phyloP scores from a whole-genome alignment of 208 protist species.

The Trypanosoma brucei region DNA sequence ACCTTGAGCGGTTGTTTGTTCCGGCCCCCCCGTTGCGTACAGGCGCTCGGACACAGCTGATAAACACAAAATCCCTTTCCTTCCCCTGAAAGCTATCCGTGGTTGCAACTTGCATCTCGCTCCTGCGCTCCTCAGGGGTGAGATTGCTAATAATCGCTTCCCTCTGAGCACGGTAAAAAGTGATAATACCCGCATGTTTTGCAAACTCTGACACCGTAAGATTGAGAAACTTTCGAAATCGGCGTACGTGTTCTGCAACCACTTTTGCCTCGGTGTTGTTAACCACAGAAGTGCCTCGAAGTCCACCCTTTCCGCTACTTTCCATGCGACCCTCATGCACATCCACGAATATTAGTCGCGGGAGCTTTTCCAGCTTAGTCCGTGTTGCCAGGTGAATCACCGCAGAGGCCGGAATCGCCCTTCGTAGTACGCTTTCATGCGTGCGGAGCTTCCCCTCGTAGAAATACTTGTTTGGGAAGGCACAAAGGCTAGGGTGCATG shows the following conservation, averaged over 20 bases:
- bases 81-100: conserved; percentile 93
- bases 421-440: conserved; percentile 31
- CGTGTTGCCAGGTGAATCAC: conserved; percentile 7
- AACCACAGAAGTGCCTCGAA: conserved; percentile 26
- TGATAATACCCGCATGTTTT: conserved; percentile 63
- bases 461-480: conserved; percentile 81
- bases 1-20: background rate
- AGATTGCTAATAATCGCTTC: conserved; percentile 40
- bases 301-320: background rate
- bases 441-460: conserved; percentile 65
- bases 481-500: conserved; percentile 86
- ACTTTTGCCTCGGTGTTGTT: conserved; percentile 55
- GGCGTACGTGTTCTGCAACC: conserved; percentile 64
- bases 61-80: conserved; percentile 91
- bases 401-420: background rate
- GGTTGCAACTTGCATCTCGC: conserved; percentile 75
- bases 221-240: conserved; percentile 45
- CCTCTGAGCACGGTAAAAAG: conserved; percentile 78
- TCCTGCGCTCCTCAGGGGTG: conserved; percentile 42
- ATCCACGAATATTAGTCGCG: conserved; percentile 74
- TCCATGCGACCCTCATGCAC: conserved; percentile 48
- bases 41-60: conserved; percentile 83
- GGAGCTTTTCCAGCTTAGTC: conserved; percentile 18
- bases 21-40: background rate
- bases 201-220: conserved; percentile 54